Evolutionary conservation across 257 asterid species (phyloP).

Genomic region (Agastache rugosa): DNA sequence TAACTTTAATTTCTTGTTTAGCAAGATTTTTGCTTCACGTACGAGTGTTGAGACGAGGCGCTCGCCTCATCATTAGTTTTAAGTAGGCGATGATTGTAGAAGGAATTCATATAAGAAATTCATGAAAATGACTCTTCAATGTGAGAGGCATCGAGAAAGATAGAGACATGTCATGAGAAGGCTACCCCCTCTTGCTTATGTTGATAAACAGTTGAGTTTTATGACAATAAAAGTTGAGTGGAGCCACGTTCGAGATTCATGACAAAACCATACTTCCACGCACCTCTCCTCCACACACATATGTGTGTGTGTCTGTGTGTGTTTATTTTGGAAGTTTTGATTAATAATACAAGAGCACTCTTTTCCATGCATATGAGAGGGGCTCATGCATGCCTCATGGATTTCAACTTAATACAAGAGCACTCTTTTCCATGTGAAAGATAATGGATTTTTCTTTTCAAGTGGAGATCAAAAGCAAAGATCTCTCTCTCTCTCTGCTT

Average conservation of each 20-base stretch:
- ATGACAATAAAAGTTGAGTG: constrained; percentile 35
- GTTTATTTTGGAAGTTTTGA: constrained; percentile 39
- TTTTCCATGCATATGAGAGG: constrained; percentile 56
- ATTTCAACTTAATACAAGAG: constrained; percentile 51
- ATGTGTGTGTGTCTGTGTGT: constrained; percentile 6
- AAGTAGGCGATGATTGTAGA: not conserved
- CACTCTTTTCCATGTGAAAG: constrained; percentile 70
- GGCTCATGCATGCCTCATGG: constrained; percentile 40
- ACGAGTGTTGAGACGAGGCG: not conserved
- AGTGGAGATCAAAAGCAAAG: constrained; percentile 82
- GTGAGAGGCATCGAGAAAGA: constrained; percentile 42
- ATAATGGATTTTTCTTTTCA: constrained; percentile 42
- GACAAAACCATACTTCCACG: constrained; percentile 23
- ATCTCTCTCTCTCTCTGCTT: constrained; percentile 44
- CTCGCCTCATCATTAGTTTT: not conserved
- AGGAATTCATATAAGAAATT: not conserved
- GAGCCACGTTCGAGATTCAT: constrained; percentile 42
- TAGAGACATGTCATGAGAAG: constrained; percentile 52
- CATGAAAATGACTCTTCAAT: constrained; percentile 64
- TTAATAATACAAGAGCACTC: constrained; percentile 60
- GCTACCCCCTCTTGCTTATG: constrained; percentile 34
- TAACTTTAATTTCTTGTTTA: not conserved
- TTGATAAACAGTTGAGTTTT: constrained; percentile 22
- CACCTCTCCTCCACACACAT: not conserved
- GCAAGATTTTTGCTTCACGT: not conserved